Conservation (phyloP, 805 yeast species). For the Wickerhamiella occidentalis region DNA sequence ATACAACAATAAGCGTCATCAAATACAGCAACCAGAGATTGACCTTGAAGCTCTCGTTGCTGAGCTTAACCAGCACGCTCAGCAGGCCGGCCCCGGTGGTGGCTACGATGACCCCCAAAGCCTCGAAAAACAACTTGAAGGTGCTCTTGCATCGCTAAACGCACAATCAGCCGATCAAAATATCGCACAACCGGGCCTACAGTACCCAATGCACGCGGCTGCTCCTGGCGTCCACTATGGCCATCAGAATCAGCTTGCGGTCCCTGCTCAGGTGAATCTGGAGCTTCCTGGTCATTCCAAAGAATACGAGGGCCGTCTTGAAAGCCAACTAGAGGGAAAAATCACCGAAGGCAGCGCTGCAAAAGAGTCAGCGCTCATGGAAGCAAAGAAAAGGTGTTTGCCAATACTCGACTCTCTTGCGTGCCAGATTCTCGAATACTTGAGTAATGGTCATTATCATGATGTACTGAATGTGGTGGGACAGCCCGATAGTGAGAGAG, state of each 20-base stretch:
- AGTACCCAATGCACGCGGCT: not conserved
- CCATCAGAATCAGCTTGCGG: slow-evolving; percentile 3
- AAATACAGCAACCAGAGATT: slow-evolving; percentile 13
- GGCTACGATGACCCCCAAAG: slow-evolving; percentile 11
- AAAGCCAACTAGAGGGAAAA: slow-evolving; percentile 15
- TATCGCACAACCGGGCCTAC: not conserved
- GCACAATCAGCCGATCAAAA: not conserved
- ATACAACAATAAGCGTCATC: slow-evolving; percentile 3
- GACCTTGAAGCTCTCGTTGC: slow-evolving; percentile 23
- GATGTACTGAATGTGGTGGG: slow-evolving; percentile 61
- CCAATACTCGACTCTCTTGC: slow-evolving; percentile 74
- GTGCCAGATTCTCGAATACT: slow-evolving; percentile 60
- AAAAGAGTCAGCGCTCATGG: slow-evolving; percentile 9
- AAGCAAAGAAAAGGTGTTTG: slow-evolving; percentile 25
- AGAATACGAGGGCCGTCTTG: slow-evolving; percentile 14
- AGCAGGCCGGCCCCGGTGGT: slow-evolving; percentile 6
- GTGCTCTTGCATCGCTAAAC: slow-evolving; percentile 21
- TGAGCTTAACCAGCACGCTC: slow-evolving; percentile 21
- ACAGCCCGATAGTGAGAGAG: slow-evolving; percentile 48
- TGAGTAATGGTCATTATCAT: slow-evolving; percentile 57
- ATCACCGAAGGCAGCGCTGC: not conserved
- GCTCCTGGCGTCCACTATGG: not conserved
- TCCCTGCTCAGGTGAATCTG: slow-evolving; percentile 2
- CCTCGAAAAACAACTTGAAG: slow-evolving; percentile 23
- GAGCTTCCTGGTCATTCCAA: not conserved